Conservation (phyloP, 495 filamentous ascomycete genomes). For the Lepidopterella palustris region DNA sequence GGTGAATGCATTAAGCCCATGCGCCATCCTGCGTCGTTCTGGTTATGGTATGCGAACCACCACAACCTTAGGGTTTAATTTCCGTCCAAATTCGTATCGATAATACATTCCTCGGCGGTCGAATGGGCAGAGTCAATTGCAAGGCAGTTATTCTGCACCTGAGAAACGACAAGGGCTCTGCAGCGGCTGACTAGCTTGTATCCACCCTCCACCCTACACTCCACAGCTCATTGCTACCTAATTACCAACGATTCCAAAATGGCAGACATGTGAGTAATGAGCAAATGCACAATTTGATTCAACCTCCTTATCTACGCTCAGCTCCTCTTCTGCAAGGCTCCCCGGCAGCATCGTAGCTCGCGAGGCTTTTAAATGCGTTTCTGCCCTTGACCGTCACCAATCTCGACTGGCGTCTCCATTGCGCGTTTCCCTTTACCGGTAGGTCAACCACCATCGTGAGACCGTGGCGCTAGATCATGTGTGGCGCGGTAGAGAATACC, state of each 20-base stretch:
- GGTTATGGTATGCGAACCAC: neutral
- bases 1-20: neutral
- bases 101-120: neutral
- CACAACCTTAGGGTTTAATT: neutral
- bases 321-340: no score
- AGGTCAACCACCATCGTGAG: neutral
- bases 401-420: neutral
- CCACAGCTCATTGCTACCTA: no score
- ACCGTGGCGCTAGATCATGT: neutral
- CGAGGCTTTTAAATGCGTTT: neutral
- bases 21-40: neutral
- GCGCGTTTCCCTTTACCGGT: neutral
- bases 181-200: no score
- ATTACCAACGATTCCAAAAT: no score
- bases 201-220: no score
- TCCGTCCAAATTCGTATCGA: neutral
- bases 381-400: neutral
- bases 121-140: neutral
- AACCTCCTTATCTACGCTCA: neutral
- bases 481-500: neutral
- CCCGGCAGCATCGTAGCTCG: no score
- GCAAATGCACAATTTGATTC: neutral
- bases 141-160: neutral
- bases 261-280: neutral
- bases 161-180: no score